Evolutionary conservation across 148 eudicot genomes (phyloP).

Genomic region (Chenopodium album): DNA sequence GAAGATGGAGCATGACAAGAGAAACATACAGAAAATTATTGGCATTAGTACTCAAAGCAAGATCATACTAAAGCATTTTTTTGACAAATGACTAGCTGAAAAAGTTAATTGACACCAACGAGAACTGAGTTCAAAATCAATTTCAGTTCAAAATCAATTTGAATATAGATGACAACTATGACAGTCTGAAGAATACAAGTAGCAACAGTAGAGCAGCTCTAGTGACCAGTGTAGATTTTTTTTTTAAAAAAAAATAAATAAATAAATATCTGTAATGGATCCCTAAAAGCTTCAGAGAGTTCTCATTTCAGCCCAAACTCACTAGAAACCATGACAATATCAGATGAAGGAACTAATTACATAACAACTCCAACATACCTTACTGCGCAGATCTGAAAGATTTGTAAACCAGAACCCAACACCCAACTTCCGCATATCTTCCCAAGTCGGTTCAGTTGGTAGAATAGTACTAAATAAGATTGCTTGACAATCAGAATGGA

Average conservation of each 20-base stretch:
- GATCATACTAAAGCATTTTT: not conserved
- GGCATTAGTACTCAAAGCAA: not conserved
- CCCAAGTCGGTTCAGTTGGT: conserved; percentile 79
- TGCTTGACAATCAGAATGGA: conserved; percentile 96
- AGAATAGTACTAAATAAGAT: conserved; percentile 68
- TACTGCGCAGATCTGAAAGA: conserved; percentile 63
- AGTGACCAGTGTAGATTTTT: not conserved
- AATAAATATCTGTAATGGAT: too few relatives aligned
- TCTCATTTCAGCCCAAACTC: not conserved
- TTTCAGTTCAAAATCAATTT: not conserved
- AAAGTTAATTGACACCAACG: not conserved
- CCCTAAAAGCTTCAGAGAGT: not conserved
- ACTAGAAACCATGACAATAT: not conserved
- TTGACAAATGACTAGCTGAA: not conserved
- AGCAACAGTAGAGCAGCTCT: too few relatives aligned
- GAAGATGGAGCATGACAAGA: not conserved
- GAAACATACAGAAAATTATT: not conserved
- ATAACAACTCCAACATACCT: conserved; percentile 47
- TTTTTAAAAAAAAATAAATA: not conserved
- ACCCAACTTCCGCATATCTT: conserved; percentile 83
- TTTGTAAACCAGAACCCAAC: conserved; percentile 91
- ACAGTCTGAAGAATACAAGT: too few relatives aligned
- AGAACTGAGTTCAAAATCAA: not conserved
- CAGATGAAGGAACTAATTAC: not conserved
- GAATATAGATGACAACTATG: not conserved